Percentiles rank a stretch among this genome's conserved stretches.
phyloP scores from a whole-genome alignment of 1,284 basidiomycete genomes.

The Irpex lacteus region DNA sequence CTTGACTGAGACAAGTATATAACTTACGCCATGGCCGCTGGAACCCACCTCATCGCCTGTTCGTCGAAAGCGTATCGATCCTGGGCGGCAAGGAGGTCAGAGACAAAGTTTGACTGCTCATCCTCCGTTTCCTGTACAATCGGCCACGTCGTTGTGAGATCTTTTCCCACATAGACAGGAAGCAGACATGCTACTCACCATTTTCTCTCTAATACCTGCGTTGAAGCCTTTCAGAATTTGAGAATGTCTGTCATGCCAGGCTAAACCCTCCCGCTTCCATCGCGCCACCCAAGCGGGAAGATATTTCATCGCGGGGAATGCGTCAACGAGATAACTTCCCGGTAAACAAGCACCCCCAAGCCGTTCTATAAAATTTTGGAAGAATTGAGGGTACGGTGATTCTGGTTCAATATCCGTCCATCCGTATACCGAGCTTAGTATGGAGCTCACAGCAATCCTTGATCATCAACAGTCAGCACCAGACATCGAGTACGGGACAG shows the following conservation, averaged over 20 bases:
- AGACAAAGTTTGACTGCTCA: background rate
- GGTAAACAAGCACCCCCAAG: background rate
- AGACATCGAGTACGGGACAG: too few species aligned
- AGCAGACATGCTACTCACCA: background rate
- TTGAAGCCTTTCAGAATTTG: constrained; percentile 7
- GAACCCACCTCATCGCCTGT: background rate
- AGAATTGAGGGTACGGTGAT: background rate
- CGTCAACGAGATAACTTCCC: background rate
- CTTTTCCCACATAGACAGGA: too few species aligned
- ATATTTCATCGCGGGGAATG: constrained; percentile 7
- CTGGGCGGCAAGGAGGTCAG: background rate
- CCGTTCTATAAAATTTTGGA: background rate
- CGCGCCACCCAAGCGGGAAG: constrained; percentile 8
- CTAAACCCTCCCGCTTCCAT: constrained; percentile 11
- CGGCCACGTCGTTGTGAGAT: background rate
- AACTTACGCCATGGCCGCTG: background rate
- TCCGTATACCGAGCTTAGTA: background rate
- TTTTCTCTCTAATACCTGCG: background rate
- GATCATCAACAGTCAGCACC: background rate
- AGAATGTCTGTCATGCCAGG: constrained; percentile 6
- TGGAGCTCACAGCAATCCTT: background rate
- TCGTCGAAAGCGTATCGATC: background rate
- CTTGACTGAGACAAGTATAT: background rate
- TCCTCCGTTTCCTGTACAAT: background rate
- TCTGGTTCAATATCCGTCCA: background rate